Percentiles rank a stretch among this genome's conserved stretches.
These are phyloP conservation scores for Solanum tarijense DNA, from an alignment of 257 asterid species.

Conservation along the genomic window DNA sequence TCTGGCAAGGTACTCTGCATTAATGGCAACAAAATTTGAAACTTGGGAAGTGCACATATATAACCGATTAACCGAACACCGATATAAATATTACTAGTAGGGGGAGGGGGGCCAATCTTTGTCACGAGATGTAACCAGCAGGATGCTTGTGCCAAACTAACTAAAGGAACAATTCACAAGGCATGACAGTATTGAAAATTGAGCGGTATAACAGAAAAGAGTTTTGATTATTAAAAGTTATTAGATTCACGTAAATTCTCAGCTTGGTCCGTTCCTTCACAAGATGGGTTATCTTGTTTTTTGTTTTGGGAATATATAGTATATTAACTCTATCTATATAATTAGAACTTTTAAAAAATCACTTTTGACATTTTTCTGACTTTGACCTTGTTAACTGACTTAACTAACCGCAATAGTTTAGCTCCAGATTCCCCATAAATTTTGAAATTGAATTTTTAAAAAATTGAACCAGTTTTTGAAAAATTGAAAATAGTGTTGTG, in stretches of 20 bases:
- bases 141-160: not conserved
- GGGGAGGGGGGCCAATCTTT: not conserved
- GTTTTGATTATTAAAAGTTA: too few relatives aligned
- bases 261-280: not conserved
- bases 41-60: not conserved
- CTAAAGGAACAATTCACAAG: not conserved
- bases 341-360: not conserved
- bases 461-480: too few relatives aligned
- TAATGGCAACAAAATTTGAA: not conserved
- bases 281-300: not conserved
- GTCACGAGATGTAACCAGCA: not conserved
- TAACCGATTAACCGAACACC: not conserved
- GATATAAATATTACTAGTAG: not conserved
- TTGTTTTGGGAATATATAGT: not conserved
- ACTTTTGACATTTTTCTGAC: too few relatives aligned
- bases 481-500: too few relatives aligned
- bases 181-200: not conserved
- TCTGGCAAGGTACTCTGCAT: slow-evolving; percentile 8
- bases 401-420: not conserved
- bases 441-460: too few relatives aligned
- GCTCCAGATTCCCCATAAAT: not conserved
- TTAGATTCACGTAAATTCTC: too few relatives aligned
- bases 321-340: not conserved
- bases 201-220: not conserved
- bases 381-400: not conserved